These are phyloP conservation scores for Ophiostoma quercus DNA, from an alignment of 2,329 filamentous ascomycete species.

Conservation along the genomic window DNA sequence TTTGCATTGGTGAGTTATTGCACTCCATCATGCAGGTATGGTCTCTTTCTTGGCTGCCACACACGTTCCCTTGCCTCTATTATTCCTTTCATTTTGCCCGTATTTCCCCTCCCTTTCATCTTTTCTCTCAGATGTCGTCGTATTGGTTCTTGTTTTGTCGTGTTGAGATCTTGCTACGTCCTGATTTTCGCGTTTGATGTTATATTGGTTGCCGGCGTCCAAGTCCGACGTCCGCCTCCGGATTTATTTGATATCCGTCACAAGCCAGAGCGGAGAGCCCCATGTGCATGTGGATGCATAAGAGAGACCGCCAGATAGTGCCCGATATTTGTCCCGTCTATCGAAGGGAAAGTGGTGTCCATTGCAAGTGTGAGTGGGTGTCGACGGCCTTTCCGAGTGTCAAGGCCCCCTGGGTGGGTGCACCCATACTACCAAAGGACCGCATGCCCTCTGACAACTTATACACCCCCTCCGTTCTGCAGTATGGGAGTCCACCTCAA, in stretches of 20 bases:
- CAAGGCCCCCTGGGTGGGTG: background rate
- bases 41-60: background rate
- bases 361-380: conserved; percentile 1
- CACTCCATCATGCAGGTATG: background rate
- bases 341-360: background rate
- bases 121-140: background rate
- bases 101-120: conserved; percentile 1
- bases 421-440: conserved; percentile 7
- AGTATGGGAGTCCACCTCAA: background rate
- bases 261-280: background rate
- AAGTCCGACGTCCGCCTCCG: background rate
- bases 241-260: background rate
- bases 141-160: background rate
- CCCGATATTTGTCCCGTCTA: background rate
- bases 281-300: background rate
- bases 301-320: background rate
- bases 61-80: background rate
- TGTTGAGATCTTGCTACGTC: background rate
- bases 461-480: background rate
- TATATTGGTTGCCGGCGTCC: background rate
- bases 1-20: background rate
- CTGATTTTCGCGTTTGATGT: background rate
- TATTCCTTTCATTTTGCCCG: conserved; percentile 1
- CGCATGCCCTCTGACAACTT: background rate
- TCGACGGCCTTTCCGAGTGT: background rate